These are phyloP conservation scores for Tillandsia leiboldiana DNA, from an alignment of 176 grass and related monocot species.

Conservation along the genomic window DNA sequence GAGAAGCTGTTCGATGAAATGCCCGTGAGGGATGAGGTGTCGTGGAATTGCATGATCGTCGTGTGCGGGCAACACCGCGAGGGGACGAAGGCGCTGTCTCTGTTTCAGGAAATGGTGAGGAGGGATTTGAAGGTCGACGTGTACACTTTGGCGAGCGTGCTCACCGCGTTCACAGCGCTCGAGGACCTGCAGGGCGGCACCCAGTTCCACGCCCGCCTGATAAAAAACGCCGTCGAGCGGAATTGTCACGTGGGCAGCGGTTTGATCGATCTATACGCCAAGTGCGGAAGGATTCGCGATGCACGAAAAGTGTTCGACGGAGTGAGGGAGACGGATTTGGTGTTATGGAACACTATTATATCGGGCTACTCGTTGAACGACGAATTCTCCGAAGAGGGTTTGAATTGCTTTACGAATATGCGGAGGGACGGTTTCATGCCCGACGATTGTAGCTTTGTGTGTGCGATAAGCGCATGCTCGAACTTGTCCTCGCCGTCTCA, in stretches of 20 bases:
- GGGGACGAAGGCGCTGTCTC: slow-evolving; percentile 24
- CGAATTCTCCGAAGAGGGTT: slow-evolving; percentile 29
- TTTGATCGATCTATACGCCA: slow-evolving; percentile 35
- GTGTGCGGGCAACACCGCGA: slow-evolving; percentile 29
- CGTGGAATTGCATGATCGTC: slow-evolving; percentile 45
- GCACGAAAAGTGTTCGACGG: slow-evolving; percentile 28
- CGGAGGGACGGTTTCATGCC: slow-evolving; percentile 27
- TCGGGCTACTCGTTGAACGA: slow-evolving; percentile 29
- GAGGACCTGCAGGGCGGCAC: slow-evolving; percentile 18
- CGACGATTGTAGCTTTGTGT: slow-evolving; percentile 41
- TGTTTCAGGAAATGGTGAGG: slow-evolving; percentile 36
- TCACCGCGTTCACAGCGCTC: slow-evolving; percentile 26
- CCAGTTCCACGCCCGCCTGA: slow-evolving; percentile 26
- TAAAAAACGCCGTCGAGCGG: slow-evolving; percentile 14
- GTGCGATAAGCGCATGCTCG: slow-evolving; percentile 31
- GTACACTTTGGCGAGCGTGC: slow-evolving; percentile 32
- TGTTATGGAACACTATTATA: slow-evolving; percentile 44
- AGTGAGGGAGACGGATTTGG: slow-evolving; percentile 29
- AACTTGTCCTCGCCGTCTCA: slow-evolving; percentile 35
- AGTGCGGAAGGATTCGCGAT: slow-evolving; percentile 22
- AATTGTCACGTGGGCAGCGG: slow-evolving; percentile 30
- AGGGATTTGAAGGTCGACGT: slow-evolving; percentile 22
- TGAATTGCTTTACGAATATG: slow-evolving; percentile 25
- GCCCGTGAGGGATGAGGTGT: slow-evolving; percentile 15
- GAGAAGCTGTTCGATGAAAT: slow-evolving; percentile 22